Conservation (phyloP, 2,329 filamentous ascomycete species). For the Cercospora janseana region DNA sequence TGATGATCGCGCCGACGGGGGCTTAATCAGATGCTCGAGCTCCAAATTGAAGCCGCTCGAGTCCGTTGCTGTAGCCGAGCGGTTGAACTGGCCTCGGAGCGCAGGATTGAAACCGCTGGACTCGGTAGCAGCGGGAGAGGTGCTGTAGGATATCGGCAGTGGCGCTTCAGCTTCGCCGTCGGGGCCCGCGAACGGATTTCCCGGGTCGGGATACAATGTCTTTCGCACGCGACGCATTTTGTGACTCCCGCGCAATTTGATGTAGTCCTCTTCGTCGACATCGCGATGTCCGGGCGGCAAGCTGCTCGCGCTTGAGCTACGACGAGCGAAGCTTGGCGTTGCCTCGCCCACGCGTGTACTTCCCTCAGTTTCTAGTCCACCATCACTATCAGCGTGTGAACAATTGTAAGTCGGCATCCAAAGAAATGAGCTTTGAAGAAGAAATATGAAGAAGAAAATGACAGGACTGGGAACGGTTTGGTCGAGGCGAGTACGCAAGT, state of each 20-base stretch:
- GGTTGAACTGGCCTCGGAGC: background rate
- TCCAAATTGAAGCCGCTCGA: constrained; percentile 7
- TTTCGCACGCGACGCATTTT: constrained; percentile 25
- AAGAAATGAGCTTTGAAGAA: too few relatives aligned
- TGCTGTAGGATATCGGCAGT: background rate
- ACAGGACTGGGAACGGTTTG: too few relatives aligned
- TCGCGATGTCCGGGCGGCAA: constrained; percentile 12
- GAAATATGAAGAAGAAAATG: too few relatives aligned
- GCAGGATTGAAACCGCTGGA: constrained; percentile 11
- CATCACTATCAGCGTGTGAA: background rate
- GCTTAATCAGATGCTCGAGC: background rate
- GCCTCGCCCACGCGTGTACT: too few relatives aligned
- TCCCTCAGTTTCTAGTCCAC: background rate
- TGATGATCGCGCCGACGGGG: background rate
- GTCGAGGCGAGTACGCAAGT: too few relatives aligned
- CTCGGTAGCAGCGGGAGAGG: constrained; percentile 3
- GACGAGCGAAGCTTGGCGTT: background rate
- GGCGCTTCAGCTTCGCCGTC: background rate
- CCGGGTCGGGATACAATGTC: constrained; percentile 32
- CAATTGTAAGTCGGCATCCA: too few relatives aligned
- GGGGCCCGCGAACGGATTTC: constrained; percentile 28
- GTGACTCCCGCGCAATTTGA: constrained; percentile 17
- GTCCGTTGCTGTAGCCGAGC: background rate
- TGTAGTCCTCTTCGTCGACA: constrained; percentile 24
- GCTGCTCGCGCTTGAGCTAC: constrained; percentile 8